Percentiles rank a stretch among this genome's conserved stretches.
Evolutionary conservation across 2,329 filamentous ascomycete genomes (phyloP).

Genomic region (Metarhizium album): DNA sequence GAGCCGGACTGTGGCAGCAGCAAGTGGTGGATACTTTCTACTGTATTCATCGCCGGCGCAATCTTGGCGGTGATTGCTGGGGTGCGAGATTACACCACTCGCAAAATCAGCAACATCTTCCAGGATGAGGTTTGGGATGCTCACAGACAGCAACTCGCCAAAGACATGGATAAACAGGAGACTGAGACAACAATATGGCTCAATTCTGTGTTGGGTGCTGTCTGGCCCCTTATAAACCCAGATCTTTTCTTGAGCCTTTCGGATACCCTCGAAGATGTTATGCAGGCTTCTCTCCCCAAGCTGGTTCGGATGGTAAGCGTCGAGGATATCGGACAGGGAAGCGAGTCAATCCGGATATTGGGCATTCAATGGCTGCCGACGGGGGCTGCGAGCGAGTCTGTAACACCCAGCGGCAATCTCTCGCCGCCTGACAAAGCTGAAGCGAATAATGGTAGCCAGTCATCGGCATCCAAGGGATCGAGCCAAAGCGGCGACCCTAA

Average conservation of each 20-base stretch:
- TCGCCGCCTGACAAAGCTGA: constrained; percentile 20
- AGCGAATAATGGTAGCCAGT: constrained; percentile 19
- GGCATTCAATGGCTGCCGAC: constrained; percentile 64
- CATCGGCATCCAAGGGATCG: background rate
- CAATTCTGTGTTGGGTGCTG: constrained; percentile 54
- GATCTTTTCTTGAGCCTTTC: constrained; percentile 59
- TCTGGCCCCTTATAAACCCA: constrained; percentile 68
- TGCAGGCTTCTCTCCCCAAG: constrained; percentile 64
- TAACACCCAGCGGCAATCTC: constrained; percentile 47
- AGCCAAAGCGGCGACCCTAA: constrained; percentile 13
- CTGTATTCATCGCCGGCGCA: constrained; percentile 12
- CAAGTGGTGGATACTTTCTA: constrained; percentile 11
- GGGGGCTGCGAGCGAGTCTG: constrained; percentile 53
- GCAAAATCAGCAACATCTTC: constrained; percentile 51
- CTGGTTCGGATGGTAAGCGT: constrained; percentile 64
- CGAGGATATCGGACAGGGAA: constrained; percentile 67
- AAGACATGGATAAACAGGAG: constrained; percentile 29
- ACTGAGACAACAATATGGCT: constrained; percentile 62
- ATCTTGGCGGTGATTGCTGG: constrained; percentile 29
- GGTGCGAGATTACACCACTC: constrained; percentile 48
- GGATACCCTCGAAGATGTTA: constrained; percentile 67
- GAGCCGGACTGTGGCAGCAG: constrained; percentile 14
- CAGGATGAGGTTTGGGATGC: constrained; percentile 62
- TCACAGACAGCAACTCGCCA: constrained; percentile 39
- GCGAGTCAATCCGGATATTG: constrained; percentile 57